Evolutionary conservation across 2,329 filamentous ascomycete genomes (phyloP).

Genomic region (Colletotrichum kahawae): DNA sequence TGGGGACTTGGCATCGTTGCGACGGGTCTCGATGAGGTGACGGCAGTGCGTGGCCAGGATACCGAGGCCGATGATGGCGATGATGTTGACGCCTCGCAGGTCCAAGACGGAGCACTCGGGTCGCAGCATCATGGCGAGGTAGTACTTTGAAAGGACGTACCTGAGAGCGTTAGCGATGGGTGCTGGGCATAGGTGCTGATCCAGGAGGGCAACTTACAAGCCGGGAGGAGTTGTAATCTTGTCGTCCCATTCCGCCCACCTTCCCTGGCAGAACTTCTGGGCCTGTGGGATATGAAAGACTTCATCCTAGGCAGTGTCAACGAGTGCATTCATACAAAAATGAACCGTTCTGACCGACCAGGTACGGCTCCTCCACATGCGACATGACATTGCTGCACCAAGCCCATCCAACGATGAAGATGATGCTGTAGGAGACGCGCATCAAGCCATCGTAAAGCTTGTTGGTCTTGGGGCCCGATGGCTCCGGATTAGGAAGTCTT

Average conservation of each 20-base stretch:
- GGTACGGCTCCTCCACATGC: constrained; percentile 57
- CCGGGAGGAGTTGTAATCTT: constrained; percentile 98
- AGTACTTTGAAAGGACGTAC: constrained; percentile 49
- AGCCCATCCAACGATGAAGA: constrained; percentile 32
- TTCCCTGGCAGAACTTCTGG: constrained; percentile 80
- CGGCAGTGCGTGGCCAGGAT: constrained; percentile 57
- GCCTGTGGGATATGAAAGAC: constrained; percentile 91
- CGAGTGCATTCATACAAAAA: rapidly evolving
- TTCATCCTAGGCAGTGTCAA: constrained; percentile 67
- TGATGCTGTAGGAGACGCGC: constrained; percentile 13
- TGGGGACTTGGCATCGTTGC: neutral
- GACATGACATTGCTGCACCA: constrained; percentile 46
- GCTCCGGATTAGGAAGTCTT: neutral
- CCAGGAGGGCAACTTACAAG: constrained; percentile 54
- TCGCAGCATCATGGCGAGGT: constrained; percentile 25
- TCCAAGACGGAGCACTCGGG: constrained; percentile 42
- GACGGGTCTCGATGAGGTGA: constrained; percentile 51
- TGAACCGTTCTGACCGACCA: constrained; percentile 41
- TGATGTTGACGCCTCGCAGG: constrained; percentile 55
- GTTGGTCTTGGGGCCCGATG: constrained; percentile 6
- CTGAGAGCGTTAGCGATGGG: constrained; percentile 29
- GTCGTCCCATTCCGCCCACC: constrained; percentile 84
- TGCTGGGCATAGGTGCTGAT: neutral
- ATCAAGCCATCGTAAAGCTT: constrained; percentile 16
- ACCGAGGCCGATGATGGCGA: constrained; percentile 47